phyloP scores from a whole-genome alignment of 2,329 filamentous ascomycete species.

The Byssothecium circinans region DNA sequence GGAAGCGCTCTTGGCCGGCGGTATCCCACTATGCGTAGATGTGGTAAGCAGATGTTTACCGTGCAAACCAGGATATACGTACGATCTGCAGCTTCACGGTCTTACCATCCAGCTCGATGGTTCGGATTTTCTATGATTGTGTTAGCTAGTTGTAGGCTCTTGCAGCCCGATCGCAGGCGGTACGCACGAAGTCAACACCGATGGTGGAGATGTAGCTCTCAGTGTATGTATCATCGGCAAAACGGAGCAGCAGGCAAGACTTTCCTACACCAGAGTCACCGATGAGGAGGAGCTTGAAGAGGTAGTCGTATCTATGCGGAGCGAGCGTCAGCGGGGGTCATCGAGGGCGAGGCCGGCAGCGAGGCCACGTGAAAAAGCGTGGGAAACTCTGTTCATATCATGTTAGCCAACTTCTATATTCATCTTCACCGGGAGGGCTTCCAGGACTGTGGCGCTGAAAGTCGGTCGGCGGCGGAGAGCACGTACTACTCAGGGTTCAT shows the following conservation, averaged over 20 bases:
- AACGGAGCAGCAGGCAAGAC: slow-evolving; percentile 96
- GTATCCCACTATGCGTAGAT: slow-evolving; percentile 88
- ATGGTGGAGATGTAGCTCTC: slow-evolving; percentile 99
- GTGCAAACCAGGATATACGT: slow-evolving; percentile 7
- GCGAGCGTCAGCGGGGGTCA: slow-evolving; percentile 24
- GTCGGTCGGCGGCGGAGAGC: slow-evolving; percentile 22
- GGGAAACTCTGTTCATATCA: slow-evolving; percentile 26
- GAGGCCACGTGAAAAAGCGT: background rate
- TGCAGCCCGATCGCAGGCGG: slow-evolving; percentile 34
- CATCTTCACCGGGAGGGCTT: slow-evolving; percentile 10
- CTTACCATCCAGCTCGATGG: slow-evolving; percentile 99
- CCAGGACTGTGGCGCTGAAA: slow-evolving; percentile 33
- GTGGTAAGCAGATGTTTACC: slow-evolving; percentile 26
- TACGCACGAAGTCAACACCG: slow-evolving; percentile 80
- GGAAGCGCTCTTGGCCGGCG: slow-evolving; percentile 98
- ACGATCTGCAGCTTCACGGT: slow-evolving; percentile 98
- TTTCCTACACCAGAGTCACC: slow-evolving; percentile 99
- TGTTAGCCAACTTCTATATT: slow-evolving; percentile 27
- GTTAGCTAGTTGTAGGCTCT: slow-evolving; percentile 28
- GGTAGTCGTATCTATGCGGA: slow-evolving; percentile 90
- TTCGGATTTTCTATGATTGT: slow-evolving; percentile 86
- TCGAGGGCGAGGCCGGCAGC: slow-evolving; percentile 6
- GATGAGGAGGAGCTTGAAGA: slow-evolving; percentile 99
- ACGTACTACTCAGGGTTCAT: slow-evolving; percentile 95
- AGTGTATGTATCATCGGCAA: slow-evolving; percentile 89